Evolutionary conservation across 108 stramenopile genomes (phyloP).

Genomic region (Cyclotella sp.): DNA sequence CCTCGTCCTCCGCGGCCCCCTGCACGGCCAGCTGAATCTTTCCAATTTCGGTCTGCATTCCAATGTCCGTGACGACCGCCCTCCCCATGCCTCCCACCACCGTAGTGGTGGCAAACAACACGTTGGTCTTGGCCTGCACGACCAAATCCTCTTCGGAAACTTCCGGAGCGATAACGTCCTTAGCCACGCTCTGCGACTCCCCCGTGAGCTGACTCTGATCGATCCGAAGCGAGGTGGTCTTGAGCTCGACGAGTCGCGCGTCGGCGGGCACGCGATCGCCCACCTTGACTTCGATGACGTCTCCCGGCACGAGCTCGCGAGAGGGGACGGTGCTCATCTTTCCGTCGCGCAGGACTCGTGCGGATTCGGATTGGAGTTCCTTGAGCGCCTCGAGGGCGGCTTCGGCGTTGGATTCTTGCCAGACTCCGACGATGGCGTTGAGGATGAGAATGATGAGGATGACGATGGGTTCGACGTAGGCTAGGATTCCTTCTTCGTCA

Average conservation of each 20-base stretch:
- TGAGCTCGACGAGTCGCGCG: constrained; percentile 45
- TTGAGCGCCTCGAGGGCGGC: constrained; percentile 92
- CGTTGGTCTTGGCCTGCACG: constrained; percentile 77
- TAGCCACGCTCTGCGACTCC: constrained; percentile 48
- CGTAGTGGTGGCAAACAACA: constrained; percentile 82
- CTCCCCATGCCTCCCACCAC: constrained; percentile 70
- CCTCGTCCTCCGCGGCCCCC: constrained; percentile 63
- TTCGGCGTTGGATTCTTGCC: constrained; percentile 91
- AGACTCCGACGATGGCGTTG: constrained; percentile 97
- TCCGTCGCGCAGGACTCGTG: constrained; percentile 84
- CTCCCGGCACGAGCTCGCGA: constrained; percentile 78
- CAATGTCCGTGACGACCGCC: constrained; percentile 74
- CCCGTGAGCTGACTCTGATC: constrained; percentile 63
- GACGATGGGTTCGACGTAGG: constrained; percentile 94
- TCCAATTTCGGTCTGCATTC: constrained; percentile 87
- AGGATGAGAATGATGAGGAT: constrained; percentile 94
- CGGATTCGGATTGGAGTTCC: constrained; percentile 85
- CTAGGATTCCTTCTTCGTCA: constrained; percentile 61
- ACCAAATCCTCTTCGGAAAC: constrained; percentile 47
- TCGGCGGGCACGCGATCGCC: constrained; percentile 89
- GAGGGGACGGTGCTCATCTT: constrained; percentile 37
- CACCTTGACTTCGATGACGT: constrained; percentile 75
- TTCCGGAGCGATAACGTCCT: constrained; percentile 20
- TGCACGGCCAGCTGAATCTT: constrained; percentile 63
- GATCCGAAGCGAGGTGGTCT: constrained; percentile 44